Base-by-base conservation (phyloP, 2,329 filamentous ascomycete species). In the Talaromyces sp. region DNA sequence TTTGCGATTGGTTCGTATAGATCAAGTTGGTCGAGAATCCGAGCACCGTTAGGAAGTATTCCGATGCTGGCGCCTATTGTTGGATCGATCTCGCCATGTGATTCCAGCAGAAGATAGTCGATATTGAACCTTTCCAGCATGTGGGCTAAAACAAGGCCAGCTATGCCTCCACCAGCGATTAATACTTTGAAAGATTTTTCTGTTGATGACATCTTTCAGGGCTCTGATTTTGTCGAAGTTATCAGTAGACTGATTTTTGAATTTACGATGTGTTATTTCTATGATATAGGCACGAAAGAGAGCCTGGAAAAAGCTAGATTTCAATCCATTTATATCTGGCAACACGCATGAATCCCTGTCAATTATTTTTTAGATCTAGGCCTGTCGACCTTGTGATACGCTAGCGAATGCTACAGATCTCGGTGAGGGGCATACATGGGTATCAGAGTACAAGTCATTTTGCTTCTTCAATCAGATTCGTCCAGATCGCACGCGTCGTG, bases 21-120 rank as follows among this genome's bases (percentile, higher is more conserved):
- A 0, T 82, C 83, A 0, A 86, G 69, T 69, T 87, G 85, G 60
- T 85, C 83, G 0, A 85, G 69, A 7, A 86, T 80, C 0, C 80
- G 75, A 3, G 72, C 64, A 0, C 81, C 81, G 19, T 81, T 75
- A 0, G 83, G 74, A 0, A 77, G 66, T 0, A 86, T 68, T 1
- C 76, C 81, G 33, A 87, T 82, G 3, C 77, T 80, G 0, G 83
- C 83, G 0, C 85, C 84, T 0, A 81, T 72, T 22, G 79, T 73
- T 0, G 83, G 82, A 0, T 35, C 61, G n/a, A 62, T 62, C 0
- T 77, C 70, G 0, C 66, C 31, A 54, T 80, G 72, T 0, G 73
- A 72, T 67, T 87, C 84, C 0, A 87, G 75, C 0, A 86, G 64
- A 2, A 84, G 65, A 69, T 81, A 86, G 67, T 85, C 79, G 63